Conservation (phyloP, 345 rosid genomes). For the Dipteronia dyeriana region DNA sequence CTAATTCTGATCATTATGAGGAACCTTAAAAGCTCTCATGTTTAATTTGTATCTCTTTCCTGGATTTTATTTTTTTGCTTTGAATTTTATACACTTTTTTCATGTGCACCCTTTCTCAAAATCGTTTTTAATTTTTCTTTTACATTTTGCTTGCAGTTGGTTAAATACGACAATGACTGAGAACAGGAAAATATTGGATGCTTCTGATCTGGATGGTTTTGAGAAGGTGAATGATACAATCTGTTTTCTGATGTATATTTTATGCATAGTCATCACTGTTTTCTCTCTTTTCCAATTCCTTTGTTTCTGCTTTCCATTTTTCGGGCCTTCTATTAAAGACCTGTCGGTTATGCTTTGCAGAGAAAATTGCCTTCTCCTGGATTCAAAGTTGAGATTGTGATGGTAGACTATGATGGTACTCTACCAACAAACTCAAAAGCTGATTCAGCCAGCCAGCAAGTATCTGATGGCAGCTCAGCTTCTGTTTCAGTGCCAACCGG, state of each 20-base stretch:
- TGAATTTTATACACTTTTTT: not conserved
- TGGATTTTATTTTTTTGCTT: not conserved
- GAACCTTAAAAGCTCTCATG: not conserved
- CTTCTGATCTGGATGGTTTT: slow-evolving; percentile 81
- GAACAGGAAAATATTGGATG: slow-evolving; percentile 67
- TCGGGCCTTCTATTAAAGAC: not conserved
- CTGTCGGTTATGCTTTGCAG: slow-evolving; percentile 35
- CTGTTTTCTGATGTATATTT: not conserved
- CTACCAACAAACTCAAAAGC: slow-evolving; percentile 30
- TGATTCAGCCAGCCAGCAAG: slow-evolving; percentile 33
- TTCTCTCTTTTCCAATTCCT: no score
- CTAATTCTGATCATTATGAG: not conserved
- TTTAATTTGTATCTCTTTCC: not conserved
- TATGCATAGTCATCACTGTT: not conserved
- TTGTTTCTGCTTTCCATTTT: not conserved
- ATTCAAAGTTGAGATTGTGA: slow-evolving; percentile 80
- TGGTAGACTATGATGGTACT: slow-evolving; percentile 52
- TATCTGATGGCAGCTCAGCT: slow-evolving; percentile 27
- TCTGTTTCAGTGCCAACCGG: slow-evolving; percentile 26
- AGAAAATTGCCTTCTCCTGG: slow-evolving; percentile 92
- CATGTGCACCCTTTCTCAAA: not conserved
- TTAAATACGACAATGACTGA: slow-evolving; percentile 82
- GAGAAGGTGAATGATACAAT: slow-evolving; percentile 61
- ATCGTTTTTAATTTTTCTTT: not conserved
- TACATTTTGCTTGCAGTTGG: slow-evolving; percentile 59